Base-by-base conservation (phyloP, 805 yeast genomes). In the Saccharomycopsis sp. region DNA sequence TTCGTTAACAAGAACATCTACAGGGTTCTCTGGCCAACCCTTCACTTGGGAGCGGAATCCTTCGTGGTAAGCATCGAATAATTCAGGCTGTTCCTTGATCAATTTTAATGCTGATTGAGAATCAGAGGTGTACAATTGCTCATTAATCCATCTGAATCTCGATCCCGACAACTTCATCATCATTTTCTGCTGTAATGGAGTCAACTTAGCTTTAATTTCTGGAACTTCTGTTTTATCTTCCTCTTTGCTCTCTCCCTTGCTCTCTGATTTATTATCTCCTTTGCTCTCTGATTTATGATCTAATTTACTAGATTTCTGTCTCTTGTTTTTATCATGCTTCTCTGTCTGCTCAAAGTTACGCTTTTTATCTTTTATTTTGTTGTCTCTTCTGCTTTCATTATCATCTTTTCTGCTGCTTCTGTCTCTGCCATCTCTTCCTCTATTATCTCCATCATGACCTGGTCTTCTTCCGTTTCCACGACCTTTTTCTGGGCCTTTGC, bases 11-110 rank as follows among this genome's bases (percentile, higher is more conserved):
- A 91, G 88, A 1, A 87, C 86, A 72, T 91, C 87, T n/a, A 94
- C 97, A 0, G 99, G 99, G 67, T 94, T 94, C 72, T 93, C 97
- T 2, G 99, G 99, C 99, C 99, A 94, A 20, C 90, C 79, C 67
- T 88, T 91, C 17, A 94, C 98, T 71, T 94, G 99, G 14, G 92
- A 86, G 65, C 96, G 79, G 77, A 94, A 94, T 0, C 99, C 99
- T 58, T 84, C 86, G 69, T 96, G 99, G 67, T 94, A 94, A 68
- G 93, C 98, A 64, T 89, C 94, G 70, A 92, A 94, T 61, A 94
- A 76, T 23, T 84, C 83, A 0, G 99, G 99, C 65, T 92, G 96
- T 15, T 85, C 82, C 58, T 80, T 75, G 49, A 94, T 83, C 61
- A 94, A 73, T 23, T 78, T 75, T 25, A 89, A 74, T 0, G 99